Base-by-base conservation (phyloP, 2,329 filamentous ascomycete genomes). In the Claviceps africana region DNA sequence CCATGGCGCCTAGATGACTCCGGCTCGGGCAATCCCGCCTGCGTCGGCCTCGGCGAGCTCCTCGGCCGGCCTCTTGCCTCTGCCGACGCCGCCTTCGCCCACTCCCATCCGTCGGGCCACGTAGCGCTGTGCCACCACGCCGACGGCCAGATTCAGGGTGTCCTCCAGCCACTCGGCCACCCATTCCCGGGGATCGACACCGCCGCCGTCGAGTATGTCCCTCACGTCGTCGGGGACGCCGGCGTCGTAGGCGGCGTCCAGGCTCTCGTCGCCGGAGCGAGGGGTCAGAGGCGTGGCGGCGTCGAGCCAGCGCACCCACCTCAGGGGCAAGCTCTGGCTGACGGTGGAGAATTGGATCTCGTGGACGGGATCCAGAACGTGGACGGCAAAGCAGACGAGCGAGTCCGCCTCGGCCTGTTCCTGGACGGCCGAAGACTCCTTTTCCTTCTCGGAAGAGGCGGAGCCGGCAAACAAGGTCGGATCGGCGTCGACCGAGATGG, bases 91-190 rank as follows among this genome's bases (percentile, higher is more conserved):
- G 11, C 86, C 86, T 67, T 95, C 88, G 13, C 91, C 91, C 10
- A 98, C 91, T 13, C 93, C 91, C 93, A 98, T 98, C 53, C 93
- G 76, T 55, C 86, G 81, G 4, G 93, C 91, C 21, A 98, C 93
- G 65, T 98, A 98, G 57, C 90, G 77, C 75, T 98, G 93, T 2
- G 93, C 93, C 3, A 97, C 84, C 8, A 95, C 74, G 19, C 93
- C 91, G 0, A 94, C 79, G 3, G 82, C 79, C 48, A 97, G 72
- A 42, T 75, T 81, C 33, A 98, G 75, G 0, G 83, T 72, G 70
- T 97, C 91, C 70, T 97, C 91, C 47, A 98, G 78, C 93, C 93
- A 98, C 68, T 97, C 93, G 3, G 90, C 86, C 39, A 95, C 87
- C 93, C 93, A 98, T 67, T 98, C 93, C 53, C 93, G 78, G 0